phyloP scores from a whole-genome alignment of 2,329 filamentous ascomycete genomes.

The Cercospora sp. region DNA sequence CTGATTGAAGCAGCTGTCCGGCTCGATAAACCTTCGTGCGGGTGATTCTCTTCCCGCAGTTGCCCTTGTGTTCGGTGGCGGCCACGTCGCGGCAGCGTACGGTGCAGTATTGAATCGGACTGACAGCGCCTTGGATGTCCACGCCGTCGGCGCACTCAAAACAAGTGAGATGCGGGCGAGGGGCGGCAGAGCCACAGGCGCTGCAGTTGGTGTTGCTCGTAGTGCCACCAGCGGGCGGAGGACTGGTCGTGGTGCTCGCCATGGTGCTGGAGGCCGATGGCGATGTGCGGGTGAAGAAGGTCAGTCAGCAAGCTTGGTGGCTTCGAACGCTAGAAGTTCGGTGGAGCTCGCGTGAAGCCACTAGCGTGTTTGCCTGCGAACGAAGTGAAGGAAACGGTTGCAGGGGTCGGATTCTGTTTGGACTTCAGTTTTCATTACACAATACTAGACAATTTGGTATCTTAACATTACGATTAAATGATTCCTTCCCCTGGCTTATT shows the following conservation, averaged over 20 bases:
- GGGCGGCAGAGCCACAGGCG: background rate
- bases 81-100: constrained; percentile 4
- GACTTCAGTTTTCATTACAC: background rate
- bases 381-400: background rate
- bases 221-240: too few relatives aligned
- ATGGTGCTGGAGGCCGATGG: background rate
- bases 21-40: constrained; percentile 27
- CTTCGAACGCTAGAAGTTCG: background rate
- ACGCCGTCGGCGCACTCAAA: background rate
- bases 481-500: background rate
- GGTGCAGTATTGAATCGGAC: constrained; percentile 14
- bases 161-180: background rate
- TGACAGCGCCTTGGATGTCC: background rate
- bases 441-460: background rate
- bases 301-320: background rate
- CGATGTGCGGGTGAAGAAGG: background rate
- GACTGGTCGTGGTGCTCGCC: background rate
- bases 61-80: background rate
- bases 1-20: constrained; percentile 22
- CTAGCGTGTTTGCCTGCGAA: background rate
- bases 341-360: background rate
- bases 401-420: background rate
- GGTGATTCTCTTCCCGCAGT: constrained; percentile 11
- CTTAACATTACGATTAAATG: background rate
- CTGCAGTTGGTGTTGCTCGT: background rate